Percentiles rank a stretch among this genome's conserved stretches.
Evolutionary conservation across 2,329 filamentous ascomycete genomes (phyloP).

Genomic region (Elsinoe necatrix): DNA sequence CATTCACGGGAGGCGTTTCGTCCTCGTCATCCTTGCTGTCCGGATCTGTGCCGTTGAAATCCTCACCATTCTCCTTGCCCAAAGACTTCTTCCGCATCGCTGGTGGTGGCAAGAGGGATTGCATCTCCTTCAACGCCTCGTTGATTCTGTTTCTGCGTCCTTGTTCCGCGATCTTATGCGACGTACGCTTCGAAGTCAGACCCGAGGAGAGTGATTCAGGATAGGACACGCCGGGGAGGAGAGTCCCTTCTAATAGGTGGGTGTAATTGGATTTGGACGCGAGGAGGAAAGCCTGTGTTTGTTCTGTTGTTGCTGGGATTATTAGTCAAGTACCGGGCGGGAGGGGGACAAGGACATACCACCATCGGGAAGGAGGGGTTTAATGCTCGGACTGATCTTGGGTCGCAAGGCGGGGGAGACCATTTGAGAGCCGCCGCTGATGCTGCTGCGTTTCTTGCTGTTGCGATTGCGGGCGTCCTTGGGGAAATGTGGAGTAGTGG

Average conservation of each 20-base stretch:
- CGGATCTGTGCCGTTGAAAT: constrained; percentile 34
- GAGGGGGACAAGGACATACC: constrained; percentile 37
- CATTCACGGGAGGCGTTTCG: constrained; percentile 14
- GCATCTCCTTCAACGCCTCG: constrained; percentile 83
- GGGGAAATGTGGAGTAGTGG: constrained; percentile 37
- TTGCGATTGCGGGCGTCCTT: constrained; percentile 38
- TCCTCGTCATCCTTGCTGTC: constrained; percentile 39
- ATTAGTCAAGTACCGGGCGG: background rate
- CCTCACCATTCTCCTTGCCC: constrained; percentile 26
- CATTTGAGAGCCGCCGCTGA: constrained; percentile 53
- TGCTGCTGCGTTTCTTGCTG: constrained; percentile 59
- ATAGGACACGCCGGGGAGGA: constrained; percentile 72
- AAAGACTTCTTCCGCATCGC: background rate
- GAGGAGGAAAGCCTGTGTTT: constrained; percentile 59
- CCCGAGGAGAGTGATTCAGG: constrained; percentile 87
- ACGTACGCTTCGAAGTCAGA: constrained; percentile 89
- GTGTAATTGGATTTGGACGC: constrained; percentile 97
- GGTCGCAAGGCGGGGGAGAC: constrained; percentile 79
- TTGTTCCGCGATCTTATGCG: constrained; percentile 96
- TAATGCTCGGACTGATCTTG: constrained; percentile 88
- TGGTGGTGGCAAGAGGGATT: constrained; percentile 61
- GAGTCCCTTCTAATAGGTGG: constrained; percentile 89
- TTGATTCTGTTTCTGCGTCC: constrained; percentile 93
- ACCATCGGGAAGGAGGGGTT: constrained; percentile 70
- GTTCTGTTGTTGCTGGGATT: background rate